A percentile compares a stretch with the other conserved stretches of the same genome.
Conservation (phyloP, 2,329 filamentous ascomycete species). For the Cladophialophora yegresii region DNA sequence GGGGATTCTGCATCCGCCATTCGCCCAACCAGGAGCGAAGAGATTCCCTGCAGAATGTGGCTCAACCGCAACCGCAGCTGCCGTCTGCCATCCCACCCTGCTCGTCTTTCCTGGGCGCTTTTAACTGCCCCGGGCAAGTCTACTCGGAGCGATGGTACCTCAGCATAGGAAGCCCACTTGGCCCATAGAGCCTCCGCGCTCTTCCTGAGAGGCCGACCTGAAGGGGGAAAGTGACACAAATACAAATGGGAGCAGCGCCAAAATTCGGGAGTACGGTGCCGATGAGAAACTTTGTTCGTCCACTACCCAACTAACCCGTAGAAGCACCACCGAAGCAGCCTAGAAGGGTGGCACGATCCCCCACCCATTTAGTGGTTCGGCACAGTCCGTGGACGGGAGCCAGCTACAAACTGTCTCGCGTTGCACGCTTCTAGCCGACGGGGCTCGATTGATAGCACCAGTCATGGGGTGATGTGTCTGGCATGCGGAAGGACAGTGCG, state of each 20-base stretch:
- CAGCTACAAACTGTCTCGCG: not conserved
- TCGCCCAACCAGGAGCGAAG: not conserved
- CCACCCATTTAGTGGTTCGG: not conserved
- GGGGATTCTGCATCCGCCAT: not conserved
- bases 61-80: slow-evolving; percentile 2
- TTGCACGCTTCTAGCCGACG: not conserved
- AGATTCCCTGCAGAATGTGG: slow-evolving; percentile 9
- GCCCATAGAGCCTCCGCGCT: not conserved
- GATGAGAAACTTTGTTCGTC: not conserved
- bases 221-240: not conserved
- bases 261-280: slow-evolving; percentile 7
- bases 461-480: not conserved
- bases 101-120: not conserved
- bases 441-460: not conserved
- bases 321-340: slow-evolving; percentile 2
- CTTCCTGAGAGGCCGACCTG: slow-evolving; percentile 1
- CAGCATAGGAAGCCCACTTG: not conserved
- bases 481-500: not conserved
- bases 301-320: not conserved
- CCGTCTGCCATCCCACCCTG: slow-evolving; percentile 11
- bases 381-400: not conserved
- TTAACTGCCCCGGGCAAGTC: slow-evolving; percentile 11
- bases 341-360: not conserved
- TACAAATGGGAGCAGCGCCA: not conserved
- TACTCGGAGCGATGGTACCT: slow-evolving; percentile 18